Percentiles rank a stretch among this genome's conserved stretches.
These are phyloP conservation scores for Brassica cretica DNA, from an alignment of 345 rosid species.

Conservation along the genomic window DNA sequence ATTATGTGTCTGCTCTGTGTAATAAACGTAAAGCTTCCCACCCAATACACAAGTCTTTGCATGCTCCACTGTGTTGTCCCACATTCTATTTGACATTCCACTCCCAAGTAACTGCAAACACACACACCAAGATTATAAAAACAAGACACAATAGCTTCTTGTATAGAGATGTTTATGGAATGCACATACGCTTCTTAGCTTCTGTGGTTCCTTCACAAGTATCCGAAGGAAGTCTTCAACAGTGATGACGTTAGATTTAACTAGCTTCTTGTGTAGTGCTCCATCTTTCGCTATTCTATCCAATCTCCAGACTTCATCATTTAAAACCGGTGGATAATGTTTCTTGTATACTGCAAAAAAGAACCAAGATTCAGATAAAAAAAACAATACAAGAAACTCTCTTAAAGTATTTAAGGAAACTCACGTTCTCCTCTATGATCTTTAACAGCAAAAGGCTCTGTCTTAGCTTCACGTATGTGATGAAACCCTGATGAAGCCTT, in stretches of 20 bases:
- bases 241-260: constrained; percentile 52
- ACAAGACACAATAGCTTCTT: constrained; percentile 3
- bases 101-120: constrained; percentile 77
- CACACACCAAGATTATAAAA: constrained; percentile 18
- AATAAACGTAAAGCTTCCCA: constrained; percentile 72
- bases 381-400: background rate
- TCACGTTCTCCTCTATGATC: constrained; percentile 96
- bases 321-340: constrained; percentile 86
- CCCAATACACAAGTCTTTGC: constrained; percentile 87
- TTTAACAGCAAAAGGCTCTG: constrained; percentile 88
- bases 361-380: constrained; percentile 8
- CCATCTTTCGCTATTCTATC: constrained; percentile 93
- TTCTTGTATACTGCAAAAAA: constrained; percentile 76
- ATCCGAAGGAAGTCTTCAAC: constrained; percentile 86
- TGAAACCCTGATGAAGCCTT: constrained; percentile 55
- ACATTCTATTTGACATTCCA: constrained; percentile 93
- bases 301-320: constrained; percentile 93
- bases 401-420: constrained; percentile 31
- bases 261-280: constrained; percentile 77
- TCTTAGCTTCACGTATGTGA: constrained; percentile 75
- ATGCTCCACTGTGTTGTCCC: constrained; percentile 90
- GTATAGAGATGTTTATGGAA: background rate
- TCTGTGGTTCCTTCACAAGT: constrained; percentile 66
- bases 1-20: constrained; percentile 47
- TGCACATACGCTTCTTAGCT: constrained; percentile 64